phyloP scores from a whole-genome alignment of 768 basidiomycete species.

The Pleurotus tuoliensis region DNA sequence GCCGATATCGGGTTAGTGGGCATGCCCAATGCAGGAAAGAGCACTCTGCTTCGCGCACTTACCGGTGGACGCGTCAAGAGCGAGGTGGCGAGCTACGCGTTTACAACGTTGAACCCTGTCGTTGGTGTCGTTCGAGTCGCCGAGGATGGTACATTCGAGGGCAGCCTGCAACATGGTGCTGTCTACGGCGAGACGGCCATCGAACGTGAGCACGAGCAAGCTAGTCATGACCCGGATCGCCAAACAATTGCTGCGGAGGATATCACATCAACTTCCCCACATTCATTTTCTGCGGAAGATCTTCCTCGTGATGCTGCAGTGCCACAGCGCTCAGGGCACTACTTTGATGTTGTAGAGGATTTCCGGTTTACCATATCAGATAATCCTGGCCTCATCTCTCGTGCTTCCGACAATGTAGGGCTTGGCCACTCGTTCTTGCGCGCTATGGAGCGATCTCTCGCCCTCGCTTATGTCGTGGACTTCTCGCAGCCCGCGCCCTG shows the following conservation, averaged over 20 bases:
- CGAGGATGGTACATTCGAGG: conserved; percentile 74
- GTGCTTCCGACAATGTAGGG: conserved; percentile 85
- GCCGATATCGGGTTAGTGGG: conserved; percentile 97
- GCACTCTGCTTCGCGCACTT: conserved; percentile 85
- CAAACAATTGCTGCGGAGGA: background rate
- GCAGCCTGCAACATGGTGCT: conserved; percentile 41
- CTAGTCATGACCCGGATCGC: conserved; percentile 17
- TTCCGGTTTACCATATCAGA: conserved; percentile 96
- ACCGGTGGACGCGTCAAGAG: conserved; percentile 82
- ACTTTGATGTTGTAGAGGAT: conserved; percentile 61
- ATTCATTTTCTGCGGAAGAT: conserved; percentile 11
- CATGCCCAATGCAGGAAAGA: conserved; percentile 93
- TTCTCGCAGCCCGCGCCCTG: conserved; percentile 70
- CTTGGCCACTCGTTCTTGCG: conserved; percentile 92
- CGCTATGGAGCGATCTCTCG: conserved; percentile 87
- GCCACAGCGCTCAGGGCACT: conserved; percentile 35
- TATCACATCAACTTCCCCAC: background rate
- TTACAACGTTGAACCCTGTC: conserved; percentile 94
- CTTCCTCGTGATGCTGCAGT: conserved; percentile 15
- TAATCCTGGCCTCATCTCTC: conserved; percentile 88
- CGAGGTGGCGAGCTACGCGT: conserved; percentile 87
- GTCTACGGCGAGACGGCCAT: conserved; percentile 66
- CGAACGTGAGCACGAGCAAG: conserved; percentile 45
- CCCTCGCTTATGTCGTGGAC: conserved; percentile 91
- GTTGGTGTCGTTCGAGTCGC: conserved; percentile 86